Evolutionary conservation across 2,329 filamentous ascomycete genomes (phyloP), one percentile per base, ranked within the genome.

Genomic region (Tolypocladium pustulatum): DNA sequence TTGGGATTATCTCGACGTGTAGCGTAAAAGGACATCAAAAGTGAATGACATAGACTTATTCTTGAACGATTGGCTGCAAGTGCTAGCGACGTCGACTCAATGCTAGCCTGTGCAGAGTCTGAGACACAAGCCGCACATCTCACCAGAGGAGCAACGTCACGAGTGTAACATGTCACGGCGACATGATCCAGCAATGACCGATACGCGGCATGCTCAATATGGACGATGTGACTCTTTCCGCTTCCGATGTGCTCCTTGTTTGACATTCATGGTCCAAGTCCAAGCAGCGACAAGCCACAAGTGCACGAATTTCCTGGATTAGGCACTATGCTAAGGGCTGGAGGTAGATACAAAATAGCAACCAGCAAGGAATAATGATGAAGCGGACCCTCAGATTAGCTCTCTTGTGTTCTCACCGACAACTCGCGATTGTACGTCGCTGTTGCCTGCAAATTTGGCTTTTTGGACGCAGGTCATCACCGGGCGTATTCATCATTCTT

Each of bases 381-480:
- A 55, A 61, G 57, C 32, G 64, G 67, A 67, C 78, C 78, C 78
- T 80, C 78, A 80, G 78, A 80, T 80, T 78, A 80, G 78, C 78
- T 80, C 78, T 80, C 78, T 76, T 72, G 66, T 70, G 76, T 80
- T 80, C 78, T 79, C 78, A 80, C 60, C 62, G 76, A 72, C 76
- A 79, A 79, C 77, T 64, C 76, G 71, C 68, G 64, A 57, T 40
- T 13, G 60, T 58, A 59, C 54, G 52, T 63, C 65, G 72, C 72
- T 74, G 73, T 69, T 79, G 76, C 68, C 77, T 81, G 76, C 78
- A 80, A 81, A 78, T 81, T 81, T 81, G 78, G 78, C 78, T 81
- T 79, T 78, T 80, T 80, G 78, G 78, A 75, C 72, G 65, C 70
- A 76, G 65, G 73, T 81, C 78, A 81, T 81, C 78, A 80, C 70